phyloP scores from a whole-genome alignment of 805 yeast species.

The Saitoella complicata region DNA sequence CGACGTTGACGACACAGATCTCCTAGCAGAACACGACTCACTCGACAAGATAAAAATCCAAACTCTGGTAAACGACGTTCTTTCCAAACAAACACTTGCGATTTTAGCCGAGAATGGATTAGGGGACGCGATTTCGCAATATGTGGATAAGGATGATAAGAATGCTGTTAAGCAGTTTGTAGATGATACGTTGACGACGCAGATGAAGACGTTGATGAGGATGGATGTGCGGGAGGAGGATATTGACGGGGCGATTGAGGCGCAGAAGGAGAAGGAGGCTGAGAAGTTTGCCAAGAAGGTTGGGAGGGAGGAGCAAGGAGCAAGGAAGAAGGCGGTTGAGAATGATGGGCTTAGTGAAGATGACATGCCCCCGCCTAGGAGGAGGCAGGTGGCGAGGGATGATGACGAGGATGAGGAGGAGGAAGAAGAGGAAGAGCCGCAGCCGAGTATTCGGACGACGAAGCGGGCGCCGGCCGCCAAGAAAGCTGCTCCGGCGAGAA shows the following conservation, averaged over 20 bases:
- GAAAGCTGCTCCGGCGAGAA: not conserved
- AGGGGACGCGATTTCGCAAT: slow-evolving; percentile 51
- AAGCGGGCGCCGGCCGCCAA: not conserved
- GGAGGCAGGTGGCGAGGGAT: not conserved
- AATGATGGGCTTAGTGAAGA: slow-evolving; percentile 11
- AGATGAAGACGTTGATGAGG: slow-evolving; percentile 14
- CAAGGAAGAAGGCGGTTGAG: slow-evolving; percentile 10
- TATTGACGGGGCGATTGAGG: not conserved
- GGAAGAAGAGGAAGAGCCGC: not conserved
- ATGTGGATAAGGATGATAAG: slow-evolving; percentile 73
- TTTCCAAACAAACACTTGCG: slow-evolving; percentile 46
- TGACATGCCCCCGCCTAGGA: not conserved
- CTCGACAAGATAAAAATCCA: slow-evolving; percentile 38
- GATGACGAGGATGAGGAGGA: slow-evolving; percentile 4
- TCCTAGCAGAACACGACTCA: slow-evolving; percentile 14
- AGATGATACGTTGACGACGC: slow-evolving; percentile 18
- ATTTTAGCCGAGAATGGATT: slow-evolving; percentile 64
- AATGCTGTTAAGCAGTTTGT: slow-evolving; percentile 36
- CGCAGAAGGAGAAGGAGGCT: not conserved
- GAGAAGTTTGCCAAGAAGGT: slow-evolving; percentile 6
- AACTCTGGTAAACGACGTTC: slow-evolving; percentile 42
- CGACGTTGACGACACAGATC: not conserved
- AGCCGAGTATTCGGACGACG: not conserved
- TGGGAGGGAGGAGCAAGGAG: slow-evolving; percentile 5
- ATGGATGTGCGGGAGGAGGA: slow-evolving; percentile 8